These are phyloP conservation scores for Fagopyrum tataricum DNA, from an alignment of 148 eudicot species.

Conservation along the genomic window DNA sequence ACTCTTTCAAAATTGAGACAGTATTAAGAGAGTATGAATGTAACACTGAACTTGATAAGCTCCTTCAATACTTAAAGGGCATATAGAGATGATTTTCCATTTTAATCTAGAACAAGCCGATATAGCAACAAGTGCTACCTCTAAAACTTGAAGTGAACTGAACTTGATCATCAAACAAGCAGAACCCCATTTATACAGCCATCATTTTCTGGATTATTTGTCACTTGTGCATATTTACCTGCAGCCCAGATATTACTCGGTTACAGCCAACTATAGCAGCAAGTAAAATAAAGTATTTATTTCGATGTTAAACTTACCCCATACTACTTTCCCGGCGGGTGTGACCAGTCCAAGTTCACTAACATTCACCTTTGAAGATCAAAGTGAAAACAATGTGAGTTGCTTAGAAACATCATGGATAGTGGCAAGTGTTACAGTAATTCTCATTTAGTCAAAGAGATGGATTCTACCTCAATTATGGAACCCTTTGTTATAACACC, in stretches of 20 bases:
- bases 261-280: neutral
- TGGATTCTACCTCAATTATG: slow-evolving; percentile 67
- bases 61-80: too few relatives aligned
- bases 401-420: neutral
- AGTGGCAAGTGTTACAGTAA: neutral
- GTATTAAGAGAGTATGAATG: too few relatives aligned
- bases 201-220: slow-evolving; percentile 95
- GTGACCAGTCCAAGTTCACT: slow-evolving; percentile 96
- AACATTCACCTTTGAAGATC: slow-evolving; percentile 59
- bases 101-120: neutral
- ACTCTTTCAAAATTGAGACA: too few relatives aligned
- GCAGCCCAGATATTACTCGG: slow-evolving; percentile 15
- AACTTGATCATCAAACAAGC: slow-evolving; percentile 41
- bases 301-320: slow-evolving; percentile 55
- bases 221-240: slow-evolving; percentile 98
- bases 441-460: neutral
- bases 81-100: neutral
- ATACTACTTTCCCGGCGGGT: slow-evolving; percentile 97
- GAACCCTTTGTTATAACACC: slow-evolving; percentile 95
- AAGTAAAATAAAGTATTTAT: neutral
- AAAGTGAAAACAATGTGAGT: neutral
- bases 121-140: neutral
- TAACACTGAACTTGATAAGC: too few relatives aligned
- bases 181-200: slow-evolving; percentile 92
- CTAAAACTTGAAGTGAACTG: neutral